Evolutionary conservation across 352 stramenopile species (phyloP), one percentile per base, ranked within the genome.

Genomic region (Blastocystis sp.): DNA sequence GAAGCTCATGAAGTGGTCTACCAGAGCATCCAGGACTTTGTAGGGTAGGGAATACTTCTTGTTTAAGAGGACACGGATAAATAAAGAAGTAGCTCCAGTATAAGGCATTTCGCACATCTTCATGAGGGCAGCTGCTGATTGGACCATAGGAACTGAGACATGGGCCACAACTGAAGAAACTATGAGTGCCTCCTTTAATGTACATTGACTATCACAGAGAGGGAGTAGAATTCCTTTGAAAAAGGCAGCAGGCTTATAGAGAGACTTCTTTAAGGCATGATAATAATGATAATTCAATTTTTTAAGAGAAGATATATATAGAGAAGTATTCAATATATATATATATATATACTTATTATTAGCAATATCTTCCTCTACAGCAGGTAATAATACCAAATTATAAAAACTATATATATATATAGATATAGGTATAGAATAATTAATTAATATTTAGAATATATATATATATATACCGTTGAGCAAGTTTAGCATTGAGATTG

Each of bases 271-370:
- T 27, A 98, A 72, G 28, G 86, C 79, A 77, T 91, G 89, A 76
- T 96, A 99, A 57, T 96, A 78, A 71, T 99, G 90, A 72, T 95
- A 99, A 74, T 99, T 98, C 31, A 99, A 76, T 25, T 93, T 86
- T 52, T 40, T 59, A 13, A 6, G n/a, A n/a, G n/a, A n/a, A n/a
- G n/a, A n/a, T n/a, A n/a, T n/a, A n/a, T n/a, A n/a, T n/a, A n/a
- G n/a, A n/a, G n/a, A n/a, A n/a, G 7, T 4, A 11, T 59, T 24
- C 46, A 24, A 2, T 46, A 7, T 73, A 65, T 6, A 1, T 11
- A 13, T 19, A 16, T 6, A 24, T 3, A 13, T 13, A 4, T 27
- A 59, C 49, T 95, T 93, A 76, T 95, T 92, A 30, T 80, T 71
- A 48, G 82, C 75, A 68, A 99, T 95, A 72, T 99, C 90, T 58